Conservation (phyloP, 2,329 filamentous ascomycete species). For the Fusarium torulosum region DNA sequence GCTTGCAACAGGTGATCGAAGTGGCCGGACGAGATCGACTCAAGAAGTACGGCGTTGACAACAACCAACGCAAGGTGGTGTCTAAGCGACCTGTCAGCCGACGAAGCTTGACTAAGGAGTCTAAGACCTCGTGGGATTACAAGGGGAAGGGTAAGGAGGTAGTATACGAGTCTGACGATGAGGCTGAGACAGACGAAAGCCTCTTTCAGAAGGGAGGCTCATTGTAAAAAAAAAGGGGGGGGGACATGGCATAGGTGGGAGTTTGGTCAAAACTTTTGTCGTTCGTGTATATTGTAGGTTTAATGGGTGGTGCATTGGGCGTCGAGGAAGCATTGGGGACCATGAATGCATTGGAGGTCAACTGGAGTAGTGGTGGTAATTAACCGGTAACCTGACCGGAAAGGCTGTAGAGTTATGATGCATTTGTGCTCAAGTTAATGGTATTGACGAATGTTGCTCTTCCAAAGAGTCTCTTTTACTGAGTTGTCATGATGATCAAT, state of each 20-base stretch:
- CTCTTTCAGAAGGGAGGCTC: conserved; percentile 57
- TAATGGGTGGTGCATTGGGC: conserved; percentile 41
- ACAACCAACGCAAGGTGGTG: conserved; percentile 46
- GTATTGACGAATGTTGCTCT: not conserved
- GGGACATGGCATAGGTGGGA: conserved; percentile 23
- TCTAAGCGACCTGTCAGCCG: conserved; percentile 56
- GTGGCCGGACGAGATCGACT: conserved; percentile 51
- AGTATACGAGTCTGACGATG: conserved; percentile 54
- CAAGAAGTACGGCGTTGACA: conserved; percentile 44
- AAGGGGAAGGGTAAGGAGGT: conserved; percentile 65
- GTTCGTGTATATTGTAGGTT: conserved; percentile 21
- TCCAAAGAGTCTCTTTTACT: not conserved
- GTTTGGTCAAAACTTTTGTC: conserved; percentile 26
- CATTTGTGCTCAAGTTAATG: conserved; percentile 3
- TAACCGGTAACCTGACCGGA: conserved; percentile 27
- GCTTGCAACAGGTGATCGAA: conserved; percentile 50
- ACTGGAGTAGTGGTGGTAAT: conserved; percentile 42
- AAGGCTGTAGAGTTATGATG: conserved; percentile 31
- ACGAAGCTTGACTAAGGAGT: conserved; percentile 57
- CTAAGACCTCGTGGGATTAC: conserved; percentile 51
- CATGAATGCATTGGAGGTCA: conserved; percentile 11
- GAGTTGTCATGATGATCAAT: not conserved
- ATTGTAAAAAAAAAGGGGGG: conserved; percentile 49
- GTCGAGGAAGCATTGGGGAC: conserved; percentile 26
- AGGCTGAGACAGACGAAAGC: conserved; percentile 50